These are phyloP conservation scores for Podila verticillata DNA, from an alignment of 192 early-diverging fungal species.

Conservation along the genomic window DNA sequence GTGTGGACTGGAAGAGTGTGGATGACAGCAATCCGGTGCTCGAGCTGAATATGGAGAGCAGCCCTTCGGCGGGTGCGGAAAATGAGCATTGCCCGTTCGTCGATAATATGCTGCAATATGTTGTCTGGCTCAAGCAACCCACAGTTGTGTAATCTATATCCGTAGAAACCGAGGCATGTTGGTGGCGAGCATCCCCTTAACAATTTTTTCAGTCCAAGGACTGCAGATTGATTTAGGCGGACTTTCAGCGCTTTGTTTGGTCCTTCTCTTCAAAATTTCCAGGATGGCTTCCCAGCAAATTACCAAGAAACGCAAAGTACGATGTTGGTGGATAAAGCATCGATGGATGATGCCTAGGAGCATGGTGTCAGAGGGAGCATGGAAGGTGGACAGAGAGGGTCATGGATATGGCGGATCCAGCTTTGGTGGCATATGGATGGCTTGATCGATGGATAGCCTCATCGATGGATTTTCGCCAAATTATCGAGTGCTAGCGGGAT, in stretches of 20 bases:
- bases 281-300: conserved; percentile 7
- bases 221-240: too few relatives aligned
- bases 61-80: not conserved
- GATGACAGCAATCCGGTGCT: not conserved
- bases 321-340: not conserved
- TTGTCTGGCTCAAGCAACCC: not conserved
- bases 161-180: too few relatives aligned
- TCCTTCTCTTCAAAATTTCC: conserved; percentile 4
- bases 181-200: too few relatives aligned
- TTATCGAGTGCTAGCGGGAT: not conserved
- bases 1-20: not conserved
- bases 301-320: conserved; percentile 7
- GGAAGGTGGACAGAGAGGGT: not conserved
- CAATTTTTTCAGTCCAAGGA: too few relatives aligned
- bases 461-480: not conserved
- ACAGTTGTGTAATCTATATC: too few relatives aligned
- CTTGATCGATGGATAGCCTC: not conserved
- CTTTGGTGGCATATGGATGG: not conserved
- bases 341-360: not conserved
- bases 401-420: not conserved
- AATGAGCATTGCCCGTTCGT: not conserved
- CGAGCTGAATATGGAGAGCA: not conserved
- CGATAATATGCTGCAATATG: not conserved
- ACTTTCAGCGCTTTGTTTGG: too few relatives aligned
- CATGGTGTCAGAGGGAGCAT: not conserved